Evolutionary conservation across 2,329 filamentous ascomycete genomes (phyloP).

Genomic region (Metarhizium rileyi): DNA sequence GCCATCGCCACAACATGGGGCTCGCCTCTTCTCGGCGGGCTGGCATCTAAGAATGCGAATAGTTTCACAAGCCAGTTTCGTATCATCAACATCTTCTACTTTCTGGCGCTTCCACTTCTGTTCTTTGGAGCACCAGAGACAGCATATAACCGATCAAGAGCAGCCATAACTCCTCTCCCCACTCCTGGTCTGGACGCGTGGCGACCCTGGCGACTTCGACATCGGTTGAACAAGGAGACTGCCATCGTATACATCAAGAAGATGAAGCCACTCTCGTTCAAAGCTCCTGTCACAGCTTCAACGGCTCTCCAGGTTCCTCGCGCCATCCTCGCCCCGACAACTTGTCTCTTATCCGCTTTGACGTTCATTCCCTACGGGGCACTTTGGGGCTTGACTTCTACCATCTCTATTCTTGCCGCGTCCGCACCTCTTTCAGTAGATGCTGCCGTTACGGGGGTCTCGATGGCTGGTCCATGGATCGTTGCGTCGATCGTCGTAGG

Average conservation of each 20-base stretch:
- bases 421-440: slow-evolving; percentile 32
- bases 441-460: slow-evolving; percentile 29
- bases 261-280: slow-evolving; percentile 30
- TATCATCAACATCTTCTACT: slow-evolving; percentile 39
- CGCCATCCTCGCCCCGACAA: slow-evolving; percentile 40
- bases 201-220: slow-evolving; percentile 15
- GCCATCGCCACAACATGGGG: slow-evolving; percentile 41
- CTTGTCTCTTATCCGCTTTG: slow-evolving; percentile 33
- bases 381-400: slow-evolving; percentile 37
- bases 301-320: slow-evolving; percentile 35
- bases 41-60: slow-evolving; percentile 29
- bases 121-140: slow-evolving; percentile 43
- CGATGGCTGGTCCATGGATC: slow-evolving; percentile 36
- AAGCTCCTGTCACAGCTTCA: slow-evolving; percentile 16
- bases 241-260: slow-evolving; percentile 27
- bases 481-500: slow-evolving; percentile 25
- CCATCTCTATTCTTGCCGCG: slow-evolving; percentile 37
- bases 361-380: slow-evolving; percentile 35
- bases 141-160: slow-evolving; percentile 33
- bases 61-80: slow-evolving; percentile 40
- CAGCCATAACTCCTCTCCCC: slow-evolving; percentile 10
- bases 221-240: slow-evolving; percentile 22
- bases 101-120: slow-evolving; percentile 36
- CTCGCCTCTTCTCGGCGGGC: slow-evolving; percentile 42
- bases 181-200: slow-evolving; percentile 11